Percentiles rank a stretch among this genome's conserved stretches.
These are phyloP conservation scores for Nakataea oryzae DNA, from an alignment of 2,329 filamentous ascomycete genomes.

Conservation along the genomic window DNA sequence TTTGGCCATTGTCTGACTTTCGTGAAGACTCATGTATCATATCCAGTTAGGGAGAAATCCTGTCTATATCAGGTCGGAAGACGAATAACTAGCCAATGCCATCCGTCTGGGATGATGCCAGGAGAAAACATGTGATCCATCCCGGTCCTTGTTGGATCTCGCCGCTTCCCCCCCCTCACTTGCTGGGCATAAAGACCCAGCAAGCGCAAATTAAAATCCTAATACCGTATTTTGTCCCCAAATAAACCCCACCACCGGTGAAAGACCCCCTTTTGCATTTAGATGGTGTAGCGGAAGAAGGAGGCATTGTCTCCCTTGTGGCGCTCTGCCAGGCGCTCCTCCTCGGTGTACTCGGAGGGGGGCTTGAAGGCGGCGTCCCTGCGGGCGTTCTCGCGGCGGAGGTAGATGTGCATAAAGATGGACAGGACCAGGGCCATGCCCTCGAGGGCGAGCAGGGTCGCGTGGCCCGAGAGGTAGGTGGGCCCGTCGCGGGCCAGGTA, in stretches of 20 bases:
- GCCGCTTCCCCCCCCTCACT: too few relatives aligned
- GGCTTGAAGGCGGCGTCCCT: conserved; percentile 37
- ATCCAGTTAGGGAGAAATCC: neutral
- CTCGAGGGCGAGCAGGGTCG: conserved; percentile 27
- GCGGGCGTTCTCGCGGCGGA: conserved; percentile 43
- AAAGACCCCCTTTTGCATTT: conserved; percentile 5
- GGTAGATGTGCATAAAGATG: conserved; percentile 46
- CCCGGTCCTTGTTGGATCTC: neutral
- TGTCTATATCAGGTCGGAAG: neutral
- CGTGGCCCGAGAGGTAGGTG: conserved; percentile 32
- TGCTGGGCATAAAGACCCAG: too few relatives aligned
- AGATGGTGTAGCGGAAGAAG: conserved; percentile 44
- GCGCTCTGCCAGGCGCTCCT: conserved; percentile 40
- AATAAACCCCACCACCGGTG: neutral
- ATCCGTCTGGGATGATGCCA: too few relatives aligned
- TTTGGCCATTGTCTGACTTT: neutral
- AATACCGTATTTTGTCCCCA: neutral
- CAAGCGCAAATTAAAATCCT: too few relatives aligned
- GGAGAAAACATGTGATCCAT: too few relatives aligned
- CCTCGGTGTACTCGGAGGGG: conserved; percentile 37
- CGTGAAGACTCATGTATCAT: neutral
- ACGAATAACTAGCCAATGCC: too few relatives aligned
- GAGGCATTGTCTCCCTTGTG: conserved; percentile 46
- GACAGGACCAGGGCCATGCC: conserved; percentile 38
- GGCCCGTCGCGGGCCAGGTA: conserved; percentile 22